Evolutionary conservation across 2,329 filamentous ascomycete species (phyloP).

Genomic region (Alternaria arbusti): DNA sequence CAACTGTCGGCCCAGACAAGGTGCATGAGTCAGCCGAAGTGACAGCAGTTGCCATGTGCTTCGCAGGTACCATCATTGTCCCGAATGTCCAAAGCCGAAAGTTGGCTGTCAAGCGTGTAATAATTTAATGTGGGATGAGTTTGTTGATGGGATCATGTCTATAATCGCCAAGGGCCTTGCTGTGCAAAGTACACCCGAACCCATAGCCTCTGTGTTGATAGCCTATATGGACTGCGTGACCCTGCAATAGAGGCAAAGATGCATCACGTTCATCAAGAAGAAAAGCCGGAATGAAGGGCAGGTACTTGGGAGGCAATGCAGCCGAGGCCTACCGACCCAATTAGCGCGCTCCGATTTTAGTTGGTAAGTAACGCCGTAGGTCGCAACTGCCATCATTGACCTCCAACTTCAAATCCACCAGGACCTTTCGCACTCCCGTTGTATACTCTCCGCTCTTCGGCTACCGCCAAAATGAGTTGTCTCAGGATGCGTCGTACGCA

Average conservation of each 20-base stretch:
- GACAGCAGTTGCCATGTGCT: conserved; percentile 6
- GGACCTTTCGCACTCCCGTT: conserved; percentile 22
- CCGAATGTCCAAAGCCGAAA: neutral
- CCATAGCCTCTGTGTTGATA: neutral
- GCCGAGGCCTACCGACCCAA: conserved; percentile 41
- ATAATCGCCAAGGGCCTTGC: neutral
- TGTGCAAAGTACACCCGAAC: neutral
- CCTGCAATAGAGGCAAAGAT: conserved; percentile 12
- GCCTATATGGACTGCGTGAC: neutral
- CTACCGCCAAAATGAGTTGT: conserved; percentile 47
- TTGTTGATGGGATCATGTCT: neutral
- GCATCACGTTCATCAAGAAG: conserved; percentile 23
- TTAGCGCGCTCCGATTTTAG: conserved; percentile 25
- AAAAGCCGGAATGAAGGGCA: conserved; percentile 35
- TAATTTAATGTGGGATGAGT: neutral
- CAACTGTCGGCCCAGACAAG: conserved; percentile 3
- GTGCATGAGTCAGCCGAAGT: neutral
- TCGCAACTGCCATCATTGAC: conserved; percentile 33
- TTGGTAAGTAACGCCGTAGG: conserved; percentile 24
- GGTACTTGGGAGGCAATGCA: conserved; percentile 22
- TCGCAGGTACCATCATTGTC: neutral
- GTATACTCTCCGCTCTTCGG: conserved; percentile 35
- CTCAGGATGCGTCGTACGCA: conserved; percentile 49
- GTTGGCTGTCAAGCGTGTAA: neutral
- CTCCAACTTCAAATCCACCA: conserved; percentile 29